Base-by-base conservation (phyloP, 345 rosid genomes). In the Rhizophora mangle region DNA sequence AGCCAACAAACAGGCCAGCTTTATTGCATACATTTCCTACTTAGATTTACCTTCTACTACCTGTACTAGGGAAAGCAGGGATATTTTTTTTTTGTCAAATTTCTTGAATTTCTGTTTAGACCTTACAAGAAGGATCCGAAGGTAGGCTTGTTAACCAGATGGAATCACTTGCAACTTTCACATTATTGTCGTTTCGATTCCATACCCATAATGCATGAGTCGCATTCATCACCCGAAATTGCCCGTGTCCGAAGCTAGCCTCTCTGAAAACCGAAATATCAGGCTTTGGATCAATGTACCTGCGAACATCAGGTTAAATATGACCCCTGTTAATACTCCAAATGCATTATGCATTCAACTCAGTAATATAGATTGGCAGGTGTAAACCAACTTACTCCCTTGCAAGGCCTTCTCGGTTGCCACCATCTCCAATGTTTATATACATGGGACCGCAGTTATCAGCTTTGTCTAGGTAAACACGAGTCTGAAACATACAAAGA, bases 161-260 rank as follows among this genome's bases (percentile, higher is more conserved):
- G 1, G 89, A 76, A 59, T 93, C 96, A 24, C 72, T 66, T 26
- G 27, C 27, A 65, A 79, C 74, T 3, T 68, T 20, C 34, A 66
- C 74, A 51, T 79, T 75, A 46, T 88, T 65, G n/a, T 90, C 92
- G 72, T 90, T 93, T 76, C 90, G 70, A 21, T 89, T 88, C 96
- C 93, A 93, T 52, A 74, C 65, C 96, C 96, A 93, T 1, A 4
- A 72, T 5, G 91, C 97, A 76, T 93, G 87, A 53, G 84, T 90
- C 31, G 78, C 88, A 31, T 93, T 93, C 80, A 83, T 65, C 57
- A 93, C 81, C 65, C 82, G 85, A 27, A 93, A 58, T 68, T 80
- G 74, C 27, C 96, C 98, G 6, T 93, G 96, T 62, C 98, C 98
- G 49, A 89, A 90, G 78, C 85, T 90, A 1, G 93, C 90, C 81